phyloP scores from a whole-genome alignment of 768 basidiomycete species.

The Lactarius quietus region DNA sequence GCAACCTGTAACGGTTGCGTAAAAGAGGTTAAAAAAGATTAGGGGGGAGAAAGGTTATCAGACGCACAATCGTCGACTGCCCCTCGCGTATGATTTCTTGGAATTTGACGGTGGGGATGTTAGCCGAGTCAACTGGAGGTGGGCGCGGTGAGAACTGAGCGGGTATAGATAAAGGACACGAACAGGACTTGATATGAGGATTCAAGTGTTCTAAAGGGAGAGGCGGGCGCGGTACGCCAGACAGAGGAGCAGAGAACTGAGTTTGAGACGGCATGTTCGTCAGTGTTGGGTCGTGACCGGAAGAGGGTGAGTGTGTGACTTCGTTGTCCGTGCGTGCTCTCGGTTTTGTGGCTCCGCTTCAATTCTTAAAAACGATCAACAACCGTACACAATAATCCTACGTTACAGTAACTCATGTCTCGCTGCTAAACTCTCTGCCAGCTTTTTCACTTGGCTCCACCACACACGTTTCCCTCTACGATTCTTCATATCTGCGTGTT shows the following conservation, averaged over 20 bases:
- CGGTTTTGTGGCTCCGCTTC: conserved; percentile 18
- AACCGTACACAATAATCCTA: not conserved
- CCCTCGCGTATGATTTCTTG: conserved; percentile 88
- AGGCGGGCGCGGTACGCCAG: conserved; percentile 23
- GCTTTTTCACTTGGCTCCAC: conserved; percentile 68
- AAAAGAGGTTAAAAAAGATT: conserved; percentile 18
- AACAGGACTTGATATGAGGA: conserved; percentile 31
- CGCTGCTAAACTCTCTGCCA: conserved; percentile 74
- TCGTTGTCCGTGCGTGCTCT: conserved; percentile 11
- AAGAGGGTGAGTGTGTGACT: conserved; percentile 4
- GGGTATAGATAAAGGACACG: conserved; percentile 25
- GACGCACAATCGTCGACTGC: conserved; percentile 74
- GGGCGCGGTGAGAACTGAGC: conserved; percentile 7
- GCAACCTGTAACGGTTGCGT: conserved; percentile 57
- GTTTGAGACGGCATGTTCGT: conserved; percentile 24
- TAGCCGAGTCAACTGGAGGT: conserved; percentile 38
- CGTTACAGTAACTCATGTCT: conserved; percentile 49
- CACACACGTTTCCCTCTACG: conserved; percentile 73
- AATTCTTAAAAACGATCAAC: conserved; percentile 8
- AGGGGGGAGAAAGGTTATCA: conserved; percentile 8
- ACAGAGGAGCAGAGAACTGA: conserved; percentile 18
- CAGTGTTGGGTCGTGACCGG: conserved; percentile 2
- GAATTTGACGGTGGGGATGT: conserved; percentile 79
- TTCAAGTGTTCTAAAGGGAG: conserved; percentile 28
- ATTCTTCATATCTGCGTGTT: conserved; percentile 88